phyloP scores from a whole-genome alignment of 2,329 filamentous ascomycete genomes.

The Ascosphaera acerosa region DNA sequence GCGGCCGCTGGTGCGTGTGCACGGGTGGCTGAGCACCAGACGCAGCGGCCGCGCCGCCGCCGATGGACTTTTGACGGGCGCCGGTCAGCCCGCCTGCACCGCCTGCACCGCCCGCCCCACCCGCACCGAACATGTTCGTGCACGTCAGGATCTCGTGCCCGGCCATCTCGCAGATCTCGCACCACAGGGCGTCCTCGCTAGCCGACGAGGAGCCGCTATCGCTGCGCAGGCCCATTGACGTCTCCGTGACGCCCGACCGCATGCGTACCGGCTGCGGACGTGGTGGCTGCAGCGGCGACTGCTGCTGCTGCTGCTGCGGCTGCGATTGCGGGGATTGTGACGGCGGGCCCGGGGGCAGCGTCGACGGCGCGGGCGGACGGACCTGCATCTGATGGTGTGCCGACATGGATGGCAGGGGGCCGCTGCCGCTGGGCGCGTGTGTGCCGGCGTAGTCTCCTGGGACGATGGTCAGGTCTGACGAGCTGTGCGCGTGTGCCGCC shows the following conservation, averaged over 20 bases:
- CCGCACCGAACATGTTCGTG: constrained; percentile 54
- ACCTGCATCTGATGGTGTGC: constrained; percentile 8
- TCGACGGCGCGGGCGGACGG: neutral
- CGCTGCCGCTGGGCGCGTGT: constrained; percentile 6
- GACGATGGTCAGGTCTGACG: constrained; percentile 20
- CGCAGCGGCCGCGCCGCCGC: constrained; percentile 2
- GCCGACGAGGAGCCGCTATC: constrained; percentile 19
- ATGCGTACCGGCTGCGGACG: too few species aligned
- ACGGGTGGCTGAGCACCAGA: constrained; percentile 6
- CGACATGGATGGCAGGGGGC: too few species aligned
- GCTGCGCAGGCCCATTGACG: neutral
- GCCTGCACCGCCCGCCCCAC: constrained; percentile 7
- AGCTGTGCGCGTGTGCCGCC: constrained; percentile 14
- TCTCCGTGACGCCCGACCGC: too few species aligned
- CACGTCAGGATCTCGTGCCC: constrained; percentile 90
- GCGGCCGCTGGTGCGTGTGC: constrained; percentile 4
- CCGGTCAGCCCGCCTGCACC: too few species aligned
- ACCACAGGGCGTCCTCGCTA: constrained; percentile 56
- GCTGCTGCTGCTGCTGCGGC: too few species aligned
- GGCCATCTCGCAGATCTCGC: constrained; percentile 79
- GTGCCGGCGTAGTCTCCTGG: constrained; percentile 18
- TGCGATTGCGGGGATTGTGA: constrained; percentile 4
- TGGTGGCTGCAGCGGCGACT: too few species aligned
- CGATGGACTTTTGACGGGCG: constrained; percentile 3
- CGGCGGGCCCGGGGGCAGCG: too few species aligned